Evolutionary conservation across 2,329 filamentous ascomycete genomes (phyloP).

Genomic region (Xenosphaeropsis pyriputrescens): DNA sequence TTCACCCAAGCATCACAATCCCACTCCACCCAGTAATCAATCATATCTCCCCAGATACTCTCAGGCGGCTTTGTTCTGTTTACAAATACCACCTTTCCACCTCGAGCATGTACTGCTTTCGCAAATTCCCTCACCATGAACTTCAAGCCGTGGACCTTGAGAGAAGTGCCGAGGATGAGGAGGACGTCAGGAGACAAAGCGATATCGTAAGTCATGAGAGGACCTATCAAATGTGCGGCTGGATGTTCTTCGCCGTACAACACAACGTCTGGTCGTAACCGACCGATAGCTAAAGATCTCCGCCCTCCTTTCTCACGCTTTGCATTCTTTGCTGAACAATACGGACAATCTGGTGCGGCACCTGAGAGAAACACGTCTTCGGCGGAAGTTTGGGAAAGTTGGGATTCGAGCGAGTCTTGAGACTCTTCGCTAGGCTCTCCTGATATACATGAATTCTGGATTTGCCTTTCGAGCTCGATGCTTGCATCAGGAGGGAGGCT

Average conservation of each 20-base stretch:
- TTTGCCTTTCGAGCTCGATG: background rate
- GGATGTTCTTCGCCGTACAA: constrained; percentile 64
- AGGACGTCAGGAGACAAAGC: constrained; percentile 49
- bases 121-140: constrained; percentile 58
- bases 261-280: constrained; percentile 57
- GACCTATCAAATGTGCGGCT: constrained; percentile 50
- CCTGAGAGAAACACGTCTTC: constrained; percentile 32
- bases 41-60: constrained; percentile 57
- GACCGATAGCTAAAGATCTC: constrained; percentile 50
- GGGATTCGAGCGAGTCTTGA: too few relatives aligned
- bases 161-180: constrained; percentile 55
- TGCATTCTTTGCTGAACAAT: constrained; percentile 46
- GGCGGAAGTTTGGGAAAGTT: too few relatives aligned
- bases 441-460: too few relatives aligned
- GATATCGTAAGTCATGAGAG: constrained; percentile 54
- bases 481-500: background rate
- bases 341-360: constrained; percentile 51
- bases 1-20: constrained; percentile 61
- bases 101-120: constrained; percentile 49
- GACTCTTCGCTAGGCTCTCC: too few relatives aligned
- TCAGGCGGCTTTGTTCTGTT: constrained; percentile 60
- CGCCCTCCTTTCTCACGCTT: constrained; percentile 51
- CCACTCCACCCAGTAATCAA: constrained; percentile 64
- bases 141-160: constrained; percentile 58
- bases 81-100: constrained; percentile 57